A percentile compares a stretch with the other conserved stretches of the same genome.
Evolutionary conservation across 192 early-diverging fungal genomes (phyloP).

Genomic region (Coemansia sp.): DNA sequence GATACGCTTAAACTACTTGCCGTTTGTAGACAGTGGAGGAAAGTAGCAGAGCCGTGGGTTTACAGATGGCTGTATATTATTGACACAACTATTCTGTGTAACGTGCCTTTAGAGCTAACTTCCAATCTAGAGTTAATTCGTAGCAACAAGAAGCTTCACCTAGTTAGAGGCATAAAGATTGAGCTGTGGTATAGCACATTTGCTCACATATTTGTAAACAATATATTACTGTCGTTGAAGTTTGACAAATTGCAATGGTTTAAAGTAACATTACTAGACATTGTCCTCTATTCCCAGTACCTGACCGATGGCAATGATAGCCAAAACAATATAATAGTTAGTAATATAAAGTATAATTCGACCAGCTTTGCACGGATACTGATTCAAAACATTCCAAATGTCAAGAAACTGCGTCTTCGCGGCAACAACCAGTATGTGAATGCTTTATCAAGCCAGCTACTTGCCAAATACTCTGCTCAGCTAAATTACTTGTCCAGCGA

Average conservation of each 20-base stretch:
- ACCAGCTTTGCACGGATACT: background rate
- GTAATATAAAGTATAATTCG: background rate
- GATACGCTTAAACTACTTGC: background rate
- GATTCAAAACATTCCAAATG: background rate
- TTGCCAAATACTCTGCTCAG: background rate
- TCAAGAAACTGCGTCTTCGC: background rate
- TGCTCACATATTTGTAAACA: background rate
- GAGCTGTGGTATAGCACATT: background rate
- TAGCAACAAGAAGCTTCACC: background rate
- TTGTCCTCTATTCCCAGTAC: background rate
- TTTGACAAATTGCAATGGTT: background rate
- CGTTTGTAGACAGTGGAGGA: background rate
- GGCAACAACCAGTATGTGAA: background rate
- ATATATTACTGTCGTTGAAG: background rate
- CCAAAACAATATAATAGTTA: background rate
- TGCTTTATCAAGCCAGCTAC: background rate
- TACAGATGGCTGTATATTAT: slow-evolving; percentile 27
- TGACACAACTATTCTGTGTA: slow-evolving; percentile 1
- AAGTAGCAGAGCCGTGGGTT: background rate
- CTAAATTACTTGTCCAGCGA: background rate
- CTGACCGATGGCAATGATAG: background rate
- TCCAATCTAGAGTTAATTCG: background rate
- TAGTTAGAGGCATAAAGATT: background rate
- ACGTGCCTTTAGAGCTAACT: background rate
- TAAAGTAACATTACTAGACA: background rate